Percentiles rank a stretch among this genome's conserved stretches.
Conservation (phyloP, 2,329 filamentous ascomycete species). For the Monilinia fructicola region DNA sequence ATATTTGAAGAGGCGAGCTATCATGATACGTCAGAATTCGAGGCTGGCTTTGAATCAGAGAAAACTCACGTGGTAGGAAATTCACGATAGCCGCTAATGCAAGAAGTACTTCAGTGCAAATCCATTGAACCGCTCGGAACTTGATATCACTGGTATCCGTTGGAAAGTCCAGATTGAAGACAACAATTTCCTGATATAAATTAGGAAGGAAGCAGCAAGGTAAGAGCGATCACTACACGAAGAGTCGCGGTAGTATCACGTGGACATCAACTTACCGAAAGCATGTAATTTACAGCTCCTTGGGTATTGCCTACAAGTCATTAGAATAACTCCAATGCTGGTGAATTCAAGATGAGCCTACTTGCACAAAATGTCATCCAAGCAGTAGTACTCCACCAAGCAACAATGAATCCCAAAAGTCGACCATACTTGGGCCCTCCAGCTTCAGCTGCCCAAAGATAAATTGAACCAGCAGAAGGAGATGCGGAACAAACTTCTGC, state of each 20-base stretch:
- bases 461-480: conserved; percentile 28
- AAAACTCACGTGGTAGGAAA: conserved; percentile 25
- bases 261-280: conserved; percentile 24
- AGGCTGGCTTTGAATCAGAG: not conserved
- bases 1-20: conserved; percentile 25
- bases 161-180: conserved; percentile 28
- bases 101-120: conserved; percentile 25
- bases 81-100: conserved; percentile 26
- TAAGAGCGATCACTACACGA: not conserved
- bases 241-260: conserved; percentile 6
- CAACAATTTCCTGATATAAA: conserved; percentile 23
- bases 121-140: conserved; percentile 28
- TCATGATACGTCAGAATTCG: not conserved
- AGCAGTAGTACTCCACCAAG: conserved; percentile 27
- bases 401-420: conserved; percentile 26
- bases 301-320: conserved; percentile 25
- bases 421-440: conserved; percentile 26
- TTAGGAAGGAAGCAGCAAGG: not conserved
- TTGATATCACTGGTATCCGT: conserved; percentile 24
- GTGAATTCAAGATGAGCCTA: conserved; percentile 5
- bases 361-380: conserved; percentile 28
- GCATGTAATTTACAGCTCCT: conserved; percentile 28
- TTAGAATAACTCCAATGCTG: not conserved
- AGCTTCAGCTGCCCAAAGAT: conserved; percentile 27
- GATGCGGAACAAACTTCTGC: conserved; percentile 28